These are phyloP conservation scores for Dissophora globulifera DNA, from an alignment of 192 early-diverging fungal genomes.

Conservation along the genomic window DNA sequence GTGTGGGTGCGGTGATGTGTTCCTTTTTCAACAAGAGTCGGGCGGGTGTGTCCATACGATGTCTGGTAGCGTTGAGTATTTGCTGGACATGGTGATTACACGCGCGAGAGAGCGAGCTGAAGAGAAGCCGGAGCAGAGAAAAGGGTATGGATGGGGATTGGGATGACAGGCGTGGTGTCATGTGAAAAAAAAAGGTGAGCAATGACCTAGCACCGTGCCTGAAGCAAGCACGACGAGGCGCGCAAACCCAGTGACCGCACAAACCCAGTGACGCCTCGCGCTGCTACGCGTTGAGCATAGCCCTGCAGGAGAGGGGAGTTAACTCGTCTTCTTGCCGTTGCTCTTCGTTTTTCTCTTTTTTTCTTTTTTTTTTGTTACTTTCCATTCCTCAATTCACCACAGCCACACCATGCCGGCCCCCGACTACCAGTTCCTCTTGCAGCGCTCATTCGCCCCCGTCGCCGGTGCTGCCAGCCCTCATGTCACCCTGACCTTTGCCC, in stretches of 20 bases:
- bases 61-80: constrained; percentile 83
- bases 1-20: too few relatives aligned
- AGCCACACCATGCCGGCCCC: background rate
- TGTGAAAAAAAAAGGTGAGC: background rate
- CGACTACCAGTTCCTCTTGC: constrained; percentile 23
- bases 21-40: too few relatives aligned
- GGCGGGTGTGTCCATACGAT: constrained; percentile 76
- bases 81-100: constrained; percentile 60
- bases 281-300: too few relatives aligned
- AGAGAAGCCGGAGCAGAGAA: too few relatives aligned
- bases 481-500: constrained; percentile 90
- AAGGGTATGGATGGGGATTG: background rate
- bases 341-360: too few relatives aligned
- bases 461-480: constrained; percentile 31
- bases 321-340: too few relatives aligned
- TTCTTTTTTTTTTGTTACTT: too few relatives aligned
- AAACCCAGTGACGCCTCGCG: too few relatives aligned
- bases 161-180: background rate
- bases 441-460: constrained; percentile 9
- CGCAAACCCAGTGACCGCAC: too few relatives aligned
- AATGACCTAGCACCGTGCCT: background rate
- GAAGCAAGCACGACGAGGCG: too few relatives aligned
- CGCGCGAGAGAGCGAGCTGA: too few relatives aligned
- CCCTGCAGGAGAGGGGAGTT: too few relatives aligned
- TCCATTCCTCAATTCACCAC: background rate